These are phyloP conservation scores for Plasmodium malariae DNA, from an alignment of 169 alveolate genomes.

Conservation along the genomic window DNA sequence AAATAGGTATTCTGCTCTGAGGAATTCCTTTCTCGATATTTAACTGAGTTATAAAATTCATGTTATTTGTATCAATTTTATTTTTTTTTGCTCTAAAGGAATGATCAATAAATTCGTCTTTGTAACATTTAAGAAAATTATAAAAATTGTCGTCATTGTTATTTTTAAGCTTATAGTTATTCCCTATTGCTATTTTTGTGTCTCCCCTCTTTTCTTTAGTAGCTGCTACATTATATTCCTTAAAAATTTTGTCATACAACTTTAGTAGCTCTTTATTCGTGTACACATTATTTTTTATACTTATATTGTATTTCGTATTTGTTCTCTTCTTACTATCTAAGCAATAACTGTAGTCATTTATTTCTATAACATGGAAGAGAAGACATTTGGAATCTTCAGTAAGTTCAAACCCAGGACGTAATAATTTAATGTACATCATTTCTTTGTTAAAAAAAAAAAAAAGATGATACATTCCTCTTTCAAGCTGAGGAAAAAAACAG, in stretches of 20 bases:
- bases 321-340: not conserved
- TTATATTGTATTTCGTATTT: slow-evolving; percentile 2
- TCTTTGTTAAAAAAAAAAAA: slow-evolving; percentile 54
- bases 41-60: slow-evolving; percentile 26
- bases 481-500: slow-evolving; percentile 53
- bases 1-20: slow-evolving; percentile 47
- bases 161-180: slow-evolving; percentile 29
- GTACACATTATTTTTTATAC: slow-evolving; percentile 22
- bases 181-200: slow-evolving; percentile 8
- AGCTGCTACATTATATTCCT: slow-evolving; percentile 4
- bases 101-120: slow-evolving; percentile 23
- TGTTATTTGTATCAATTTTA: slow-evolving; percentile 12
- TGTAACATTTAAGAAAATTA: slow-evolving; percentile 38
- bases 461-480: slow-evolving; percentile 40
- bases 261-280: slow-evolving; percentile 47
- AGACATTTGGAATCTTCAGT: slow-evolving; percentile 8
- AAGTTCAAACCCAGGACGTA: slow-evolving; percentile 11
- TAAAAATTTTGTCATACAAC: slow-evolving; percentile 16
- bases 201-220: not conserved
- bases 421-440: slow-evolving; percentile 14
- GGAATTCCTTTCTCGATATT: slow-evolving; percentile 1
- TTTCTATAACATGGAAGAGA: slow-evolving; percentile 49
- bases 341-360: slow-evolving; percentile 19
- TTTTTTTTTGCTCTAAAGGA: slow-evolving; percentile 2
- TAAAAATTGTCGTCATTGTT: slow-evolving; percentile 46